phyloP scores from a whole-genome alignment of 371 early-diverging fungal species.

The Apophysomyces elegans region DNA sequence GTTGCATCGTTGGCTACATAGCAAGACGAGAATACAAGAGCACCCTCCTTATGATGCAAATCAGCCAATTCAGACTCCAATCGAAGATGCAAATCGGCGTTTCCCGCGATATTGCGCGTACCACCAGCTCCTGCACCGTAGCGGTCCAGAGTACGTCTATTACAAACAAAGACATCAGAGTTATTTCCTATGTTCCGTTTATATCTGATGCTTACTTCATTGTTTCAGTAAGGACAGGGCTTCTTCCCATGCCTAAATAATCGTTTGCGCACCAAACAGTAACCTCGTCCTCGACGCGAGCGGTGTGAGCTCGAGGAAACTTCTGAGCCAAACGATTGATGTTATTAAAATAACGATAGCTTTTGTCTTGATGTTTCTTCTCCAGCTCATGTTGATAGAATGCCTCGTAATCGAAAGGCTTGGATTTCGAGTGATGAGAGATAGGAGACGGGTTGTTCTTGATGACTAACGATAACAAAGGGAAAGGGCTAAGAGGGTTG shows the following conservation, averaged over 20 bases:
- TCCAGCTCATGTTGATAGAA: slow-evolving; percentile 84
- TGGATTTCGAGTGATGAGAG: slow-evolving; percentile 47
- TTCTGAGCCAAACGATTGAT: slow-evolving; percentile 95
- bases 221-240: slow-evolving; percentile 81
- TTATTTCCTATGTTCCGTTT: background rate
- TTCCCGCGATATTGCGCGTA: slow-evolving; percentile 99
- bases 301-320: slow-evolving; percentile 94
- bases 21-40: slow-evolving; percentile 97
- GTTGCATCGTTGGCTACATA: slow-evolving; percentile 99
- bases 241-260: slow-evolving; percentile 95
- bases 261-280: slow-evolving; percentile 99
- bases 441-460: slow-evolving; percentile 24
- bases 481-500: slow-evolving; percentile 7
- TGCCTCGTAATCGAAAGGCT: slow-evolving; percentile 88
- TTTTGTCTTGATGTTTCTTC: slow-evolving; percentile 95
- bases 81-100: slow-evolving; percentile 92
- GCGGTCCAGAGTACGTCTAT: slow-evolving; percentile 80
- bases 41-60: slow-evolving; percentile 91
- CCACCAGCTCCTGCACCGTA: slow-evolving; percentile 99
- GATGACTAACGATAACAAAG: slow-evolving; percentile 21
- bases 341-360: slow-evolving; percentile 98
- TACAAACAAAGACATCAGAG: slow-evolving; percentile 6
- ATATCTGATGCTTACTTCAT: slow-evolving; percentile 76
- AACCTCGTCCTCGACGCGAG: slow-evolving; percentile 81
- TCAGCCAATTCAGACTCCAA: slow-evolving; percentile 92